phyloP scores from a whole-genome alignment of 306 rosid genomes.

The Prinsepia uniflora region DNA sequence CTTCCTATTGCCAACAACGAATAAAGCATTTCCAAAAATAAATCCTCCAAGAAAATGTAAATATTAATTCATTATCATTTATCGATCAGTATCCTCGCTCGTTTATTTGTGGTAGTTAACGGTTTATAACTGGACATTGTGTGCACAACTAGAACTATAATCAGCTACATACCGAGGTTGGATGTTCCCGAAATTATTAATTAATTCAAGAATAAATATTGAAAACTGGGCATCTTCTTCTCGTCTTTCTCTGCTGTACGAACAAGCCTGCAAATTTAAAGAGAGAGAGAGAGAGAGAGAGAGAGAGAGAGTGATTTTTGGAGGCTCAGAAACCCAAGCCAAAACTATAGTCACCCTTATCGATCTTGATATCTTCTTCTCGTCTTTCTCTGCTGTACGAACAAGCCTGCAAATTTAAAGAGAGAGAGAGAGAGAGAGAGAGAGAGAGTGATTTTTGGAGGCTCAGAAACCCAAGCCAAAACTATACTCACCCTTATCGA shows the following conservation, averaged over 20 bases:
- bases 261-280: not conserved
- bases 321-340: slow-evolving; percentile 40
- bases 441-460: slow-evolving; percentile 1
- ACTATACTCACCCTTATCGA: not conserved
- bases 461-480: slow-evolving; percentile 38
- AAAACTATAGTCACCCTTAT: not conserved
- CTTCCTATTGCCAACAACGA: slow-evolving; percentile 24
- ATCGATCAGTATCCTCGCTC: too few species aligned
- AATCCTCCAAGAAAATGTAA: not conserved
- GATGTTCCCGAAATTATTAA: slow-evolving; percentile 11
- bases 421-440: too few species aligned
- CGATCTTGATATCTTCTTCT: too few species aligned
- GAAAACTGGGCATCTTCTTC: slow-evolving; percentile 17
- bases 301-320: not conserved
- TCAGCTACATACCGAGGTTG: not conserved
- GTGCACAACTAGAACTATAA: too few species aligned
- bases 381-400: too few species aligned
- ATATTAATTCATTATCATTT: not conserved
- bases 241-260: not conserved
- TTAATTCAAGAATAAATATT: not conserved
- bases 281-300: not conserved
- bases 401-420: too few species aligned
- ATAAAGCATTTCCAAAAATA: slow-evolving; percentile 40
- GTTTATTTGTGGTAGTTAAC: too few species aligned
- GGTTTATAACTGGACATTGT: too few species aligned